phyloP scores from a whole-genome alignment of 2,329 filamentous ascomycete species.

The Myrmaecium sp. region DNA sequence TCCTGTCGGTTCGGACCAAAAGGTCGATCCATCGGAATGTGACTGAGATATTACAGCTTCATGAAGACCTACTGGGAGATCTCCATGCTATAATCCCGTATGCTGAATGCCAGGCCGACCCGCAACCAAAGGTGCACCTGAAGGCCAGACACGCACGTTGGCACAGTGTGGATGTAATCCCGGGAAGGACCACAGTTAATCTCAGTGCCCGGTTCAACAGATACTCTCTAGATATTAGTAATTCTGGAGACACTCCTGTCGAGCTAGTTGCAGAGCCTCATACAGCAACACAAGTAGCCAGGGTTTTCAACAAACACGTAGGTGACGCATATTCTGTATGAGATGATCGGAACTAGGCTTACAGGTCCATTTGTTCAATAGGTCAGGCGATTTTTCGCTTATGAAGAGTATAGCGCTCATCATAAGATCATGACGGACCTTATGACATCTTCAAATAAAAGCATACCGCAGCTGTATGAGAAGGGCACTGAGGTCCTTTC shows the following conservation, averaged over 20 bases:
- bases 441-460: constrained; percentile 49
- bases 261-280: constrained; percentile 32
- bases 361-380: constrained; percentile 19
- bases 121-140: constrained; percentile 6
- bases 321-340: constrained; percentile 9
- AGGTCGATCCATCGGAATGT: constrained; percentile 65
- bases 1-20: constrained; percentile 45
- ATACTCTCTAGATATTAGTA: constrained; percentile 29
- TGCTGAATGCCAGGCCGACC: constrained; percentile 29
- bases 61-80: constrained; percentile 63
- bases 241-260: constrained; percentile 19
- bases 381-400: constrained; percentile 69
- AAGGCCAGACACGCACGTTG: constrained; percentile 29
- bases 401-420: constrained; percentile 82
- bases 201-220: constrained; percentile 19
- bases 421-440: constrained; percentile 76
- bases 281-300: constrained; percentile 36
- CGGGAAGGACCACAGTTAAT: constrained; percentile 18
- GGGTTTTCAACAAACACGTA: constrained; percentile 36
- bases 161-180: constrained; percentile 30
- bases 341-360: constrained; percentile 26
- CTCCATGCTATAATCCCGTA: constrained; percentile 55
- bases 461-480: constrained; percentile 60
- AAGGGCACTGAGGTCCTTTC: constrained; percentile 72
- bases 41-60: constrained; percentile 62